Evolutionary conservation across 2,329 filamentous ascomycete species (phyloP).

Genomic region (Thelonectria blattea): DNA sequence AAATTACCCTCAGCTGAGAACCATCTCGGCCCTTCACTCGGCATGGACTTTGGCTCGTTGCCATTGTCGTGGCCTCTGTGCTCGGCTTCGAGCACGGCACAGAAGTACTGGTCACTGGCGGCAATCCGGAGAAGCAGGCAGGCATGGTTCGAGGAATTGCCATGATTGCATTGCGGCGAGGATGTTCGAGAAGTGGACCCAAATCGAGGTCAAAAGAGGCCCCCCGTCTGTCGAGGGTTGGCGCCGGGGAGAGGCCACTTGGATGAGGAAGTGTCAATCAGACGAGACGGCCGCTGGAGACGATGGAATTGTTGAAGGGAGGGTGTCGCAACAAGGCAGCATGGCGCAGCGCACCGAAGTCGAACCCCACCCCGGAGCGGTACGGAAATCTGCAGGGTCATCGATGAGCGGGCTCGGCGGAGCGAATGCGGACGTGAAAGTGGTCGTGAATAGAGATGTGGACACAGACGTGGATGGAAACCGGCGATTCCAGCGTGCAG

Average conservation of each 20-base stretch:
- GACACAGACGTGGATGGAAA: constrained; percentile 10
- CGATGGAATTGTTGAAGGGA: constrained; percentile 11
- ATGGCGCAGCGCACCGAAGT: constrained; percentile 30
- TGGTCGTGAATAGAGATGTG: constrained; percentile 9
- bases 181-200: constrained; percentile 18
- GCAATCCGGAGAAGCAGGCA: constrained; percentile 10
- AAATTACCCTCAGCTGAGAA: background rate
- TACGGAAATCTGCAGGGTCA: constrained; percentile 22
- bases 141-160: constrained; percentile 18
- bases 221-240: constrained; percentile 4
- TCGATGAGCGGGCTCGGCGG: constrained; percentile 4
- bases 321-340: constrained; percentile 28
- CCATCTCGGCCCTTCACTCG: constrained; percentile 24
- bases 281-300: constrained; percentile 20
- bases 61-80: constrained; percentile 4
- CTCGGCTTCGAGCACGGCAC: background rate
- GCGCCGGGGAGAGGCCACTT: constrained; percentile 16
- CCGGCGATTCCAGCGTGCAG: constrained; percentile 21
- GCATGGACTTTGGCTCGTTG: constrained; percentile 16
- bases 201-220: constrained; percentile 8
- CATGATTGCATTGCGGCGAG: constrained; percentile 15
- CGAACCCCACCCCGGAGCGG: constrained; percentile 14
- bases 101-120: constrained; percentile 17
- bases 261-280: constrained; percentile 28
- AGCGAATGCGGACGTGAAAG: constrained; percentile 7